These are phyloP conservation scores for Microdochium nivale DNA, from an alignment of 2,329 filamentous ascomycete genomes.

Conservation along the genomic window DNA sequence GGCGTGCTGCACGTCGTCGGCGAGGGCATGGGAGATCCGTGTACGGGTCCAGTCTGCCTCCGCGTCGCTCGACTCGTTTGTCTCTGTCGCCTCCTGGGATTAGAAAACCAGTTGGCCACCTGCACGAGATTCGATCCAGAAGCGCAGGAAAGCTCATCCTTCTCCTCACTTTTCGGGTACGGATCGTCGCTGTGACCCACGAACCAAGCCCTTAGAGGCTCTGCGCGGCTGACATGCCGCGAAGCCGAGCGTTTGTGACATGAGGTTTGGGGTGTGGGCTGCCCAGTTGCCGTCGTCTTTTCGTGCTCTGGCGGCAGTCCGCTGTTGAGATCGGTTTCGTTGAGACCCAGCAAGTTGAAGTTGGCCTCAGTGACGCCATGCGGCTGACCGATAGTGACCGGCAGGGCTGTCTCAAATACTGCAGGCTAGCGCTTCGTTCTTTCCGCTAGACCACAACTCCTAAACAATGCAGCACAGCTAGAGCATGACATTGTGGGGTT, in stretches of 20 bases:
- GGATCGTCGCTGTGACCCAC: conserved; percentile 33
- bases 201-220: conserved; percentile 36
- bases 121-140: conserved; percentile 36
- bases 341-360: conserved; percentile 1
- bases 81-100: conserved; percentile 37
- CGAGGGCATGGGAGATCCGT: conserved; percentile 34
- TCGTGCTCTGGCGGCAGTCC: background rate
- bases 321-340: background rate
- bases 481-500: conserved; percentile 39
- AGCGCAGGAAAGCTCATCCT: conserved; percentile 25
- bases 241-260: conserved; percentile 24
- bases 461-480: conserved; percentile 39
- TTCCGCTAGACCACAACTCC: conserved; percentile 38
- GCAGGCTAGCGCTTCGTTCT: conserved; percentile 33
- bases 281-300: conserved; percentile 4
- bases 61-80: conserved; percentile 18
- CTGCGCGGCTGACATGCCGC: conserved; percentile 34
- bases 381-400: conserved; percentile 34
- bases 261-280: conserved; percentile 3
- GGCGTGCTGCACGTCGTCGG: conserved; percentile 26
- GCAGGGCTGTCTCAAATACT: conserved; percentile 34
- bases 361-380: conserved; percentile 36
- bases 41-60: conserved; percentile 17
- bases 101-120: conserved; percentile 41
- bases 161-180: conserved; percentile 39